A percentile compares a stretch with the other conserved stretches of the same genome.
phyloP scores from a whole-genome alignment of 148 eudicot genomes.

The Cornus kousa region DNA sequence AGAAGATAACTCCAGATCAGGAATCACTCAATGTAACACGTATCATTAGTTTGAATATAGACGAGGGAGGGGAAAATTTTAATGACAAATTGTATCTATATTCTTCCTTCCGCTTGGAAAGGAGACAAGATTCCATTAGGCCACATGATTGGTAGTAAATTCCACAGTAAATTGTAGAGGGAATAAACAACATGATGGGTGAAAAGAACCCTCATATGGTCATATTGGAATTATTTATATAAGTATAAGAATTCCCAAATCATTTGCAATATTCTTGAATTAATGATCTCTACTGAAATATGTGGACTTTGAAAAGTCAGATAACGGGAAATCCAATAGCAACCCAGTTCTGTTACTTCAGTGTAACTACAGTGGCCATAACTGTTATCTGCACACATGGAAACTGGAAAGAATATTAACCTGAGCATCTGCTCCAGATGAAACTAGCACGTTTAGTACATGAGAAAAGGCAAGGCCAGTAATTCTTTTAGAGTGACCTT shows the following conservation, averaged over 20 bases:
- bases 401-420: slow-evolving; percentile 27
- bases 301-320: neutral
- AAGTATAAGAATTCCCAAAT: neutral
- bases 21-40: neutral
- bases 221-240: neutral
- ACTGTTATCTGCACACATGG: neutral
- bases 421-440: slow-evolving; percentile 95
- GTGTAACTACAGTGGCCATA: neutral
- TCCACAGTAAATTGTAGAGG: neutral
- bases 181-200: neutral
- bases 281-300: neutral
- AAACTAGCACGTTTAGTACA: slow-evolving; percentile 68
- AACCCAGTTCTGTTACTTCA: neutral
- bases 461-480: slow-evolving; percentile 89
- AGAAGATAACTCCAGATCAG: neutral
- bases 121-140: neutral
- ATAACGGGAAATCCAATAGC: neutral
- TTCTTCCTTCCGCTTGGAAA: too few relatives aligned
- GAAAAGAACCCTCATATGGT: neutral
- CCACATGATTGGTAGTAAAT: neutral
- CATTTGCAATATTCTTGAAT: neutral
- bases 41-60: neutral
- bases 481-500: slow-evolving; percentile 85
- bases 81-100: too few relatives aligned
- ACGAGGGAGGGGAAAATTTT: neutral